A percentile compares a stretch with the other conserved stretches of the same genome.
Evolutionary conservation across 73 alveolate genomes (phyloP).

Genomic region (Tetrahymena borealis): DNA sequence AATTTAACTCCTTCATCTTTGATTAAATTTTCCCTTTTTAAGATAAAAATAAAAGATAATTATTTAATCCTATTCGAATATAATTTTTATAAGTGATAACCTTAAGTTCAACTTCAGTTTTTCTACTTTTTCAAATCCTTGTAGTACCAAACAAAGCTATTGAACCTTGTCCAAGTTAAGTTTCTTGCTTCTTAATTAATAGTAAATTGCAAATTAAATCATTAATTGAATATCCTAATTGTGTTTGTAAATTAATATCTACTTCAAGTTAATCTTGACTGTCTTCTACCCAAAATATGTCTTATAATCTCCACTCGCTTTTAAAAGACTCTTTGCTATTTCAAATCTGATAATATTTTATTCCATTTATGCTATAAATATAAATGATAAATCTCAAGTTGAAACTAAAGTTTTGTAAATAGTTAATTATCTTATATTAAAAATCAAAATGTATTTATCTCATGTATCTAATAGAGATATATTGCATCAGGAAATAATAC

Average conservation of each 20-base stretch:
- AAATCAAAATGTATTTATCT: too few species aligned
- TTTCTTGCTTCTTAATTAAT: neutral
- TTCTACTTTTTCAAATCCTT: neutral
- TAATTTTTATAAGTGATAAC: neutral
- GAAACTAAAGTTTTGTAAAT: too few species aligned
- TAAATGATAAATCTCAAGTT: too few species aligned
- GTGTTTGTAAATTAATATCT: neutral
- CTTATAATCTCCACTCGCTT: neutral
- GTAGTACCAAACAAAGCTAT: neutral
- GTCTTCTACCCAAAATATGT: neutral
- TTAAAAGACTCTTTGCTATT: neutral
- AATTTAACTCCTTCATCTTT: constrained; percentile 1
- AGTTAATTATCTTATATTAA: too few species aligned
- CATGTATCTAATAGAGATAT: too few species aligned
- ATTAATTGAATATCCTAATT: neutral
- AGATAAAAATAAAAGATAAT: neutral
- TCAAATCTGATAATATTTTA: neutral
- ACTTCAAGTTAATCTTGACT: neutral
- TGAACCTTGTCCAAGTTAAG: neutral
- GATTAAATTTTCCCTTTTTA: neutral
- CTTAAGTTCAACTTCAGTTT: neutral
- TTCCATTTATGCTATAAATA: too few species aligned
- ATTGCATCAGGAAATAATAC: too few species aligned
- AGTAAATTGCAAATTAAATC: neutral
- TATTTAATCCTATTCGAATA: neutral